These are phyloP conservation scores for Mycosphaerella arachidis DNA, from an alignment of 2,329 filamentous ascomycete genomes.

Conservation along the genomic window DNA sequence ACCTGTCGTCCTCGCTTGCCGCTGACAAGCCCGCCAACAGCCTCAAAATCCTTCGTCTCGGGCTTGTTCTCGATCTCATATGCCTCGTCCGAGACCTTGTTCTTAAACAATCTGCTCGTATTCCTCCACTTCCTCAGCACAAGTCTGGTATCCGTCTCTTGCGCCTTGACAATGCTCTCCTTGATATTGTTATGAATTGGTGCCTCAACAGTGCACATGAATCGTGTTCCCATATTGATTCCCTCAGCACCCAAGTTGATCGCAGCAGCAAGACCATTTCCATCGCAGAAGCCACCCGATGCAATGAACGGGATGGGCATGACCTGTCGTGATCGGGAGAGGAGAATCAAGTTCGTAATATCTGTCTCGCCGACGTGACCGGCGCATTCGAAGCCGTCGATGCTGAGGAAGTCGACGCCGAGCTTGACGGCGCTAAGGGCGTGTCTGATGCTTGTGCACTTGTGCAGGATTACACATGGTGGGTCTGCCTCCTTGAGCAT, in stretches of 20 bases:
- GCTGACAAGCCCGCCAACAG: conserved; percentile 81
- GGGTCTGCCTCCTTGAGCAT: conserved; percentile 73
- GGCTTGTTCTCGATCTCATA: conserved; percentile 80
- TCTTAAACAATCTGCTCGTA: conserved; percentile 81
- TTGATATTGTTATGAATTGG: conserved; percentile 94
- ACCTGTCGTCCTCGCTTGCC: conserved; percentile 88
- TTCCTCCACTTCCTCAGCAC: conserved; percentile 90
- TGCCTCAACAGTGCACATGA: conserved; percentile 93
- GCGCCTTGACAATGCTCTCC: conserved; percentile 78
- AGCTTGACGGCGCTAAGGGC: conserved; percentile 87
- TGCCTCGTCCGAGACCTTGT: conserved; percentile 79
- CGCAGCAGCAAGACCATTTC: conserved; percentile 85
- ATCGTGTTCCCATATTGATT: conserved; percentile 97
- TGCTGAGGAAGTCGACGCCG: conserved; percentile 92
- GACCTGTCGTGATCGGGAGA: conserved; percentile 77
- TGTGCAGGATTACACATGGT: conserved; percentile 75
- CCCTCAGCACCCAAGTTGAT: conserved; percentile 85
- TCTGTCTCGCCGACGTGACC: conserved; percentile 83
- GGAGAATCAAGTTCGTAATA: conserved; percentile 85
- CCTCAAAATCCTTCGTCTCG: conserved; percentile 78
- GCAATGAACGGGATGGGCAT: conserved; percentile 89
- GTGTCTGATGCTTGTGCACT: conserved; percentile 94
- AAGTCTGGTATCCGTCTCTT: conserved; percentile 87
- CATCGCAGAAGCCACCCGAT: conserved; percentile 91
- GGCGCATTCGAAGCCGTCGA: conserved; percentile 97